Percentiles rank a stretch among this genome's conserved stretches.
phyloP scores from a whole-genome alignment of 2,329 filamentous ascomycete species.

The Lachnellula subtilissima region DNA sequence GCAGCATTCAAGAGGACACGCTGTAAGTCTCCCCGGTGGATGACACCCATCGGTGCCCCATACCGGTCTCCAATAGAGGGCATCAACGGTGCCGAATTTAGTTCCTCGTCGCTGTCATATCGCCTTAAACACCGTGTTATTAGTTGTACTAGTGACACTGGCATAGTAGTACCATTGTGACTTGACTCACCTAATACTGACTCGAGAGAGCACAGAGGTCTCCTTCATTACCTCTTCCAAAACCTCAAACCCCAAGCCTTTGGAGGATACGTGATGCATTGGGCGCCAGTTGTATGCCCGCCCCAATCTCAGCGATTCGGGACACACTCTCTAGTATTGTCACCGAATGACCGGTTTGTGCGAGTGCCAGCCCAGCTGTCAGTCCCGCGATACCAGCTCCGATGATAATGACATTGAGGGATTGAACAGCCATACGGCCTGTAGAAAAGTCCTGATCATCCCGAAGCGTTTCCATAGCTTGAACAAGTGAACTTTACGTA shows the following conservation, averaged over 20 bases:
- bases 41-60: conserved; percentile 1
- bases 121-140: conserved; percentile 10
- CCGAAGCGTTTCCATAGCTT: too few species aligned
- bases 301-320: not conserved
- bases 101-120: conserved; percentile 11
- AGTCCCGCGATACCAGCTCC: conserved; percentile 5
- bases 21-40: conserved; percentile 5
- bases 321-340: not conserved
- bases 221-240: conserved; percentile 13
- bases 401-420: conserved; percentile 6
- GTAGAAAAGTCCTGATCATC: too few species aligned
- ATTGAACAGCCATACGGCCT: not conserved
- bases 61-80: conserved; percentile 2
- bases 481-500: too few species aligned
- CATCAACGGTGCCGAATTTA: conserved; percentile 2
- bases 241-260: conserved; percentile 7
- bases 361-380: conserved; percentile 26
- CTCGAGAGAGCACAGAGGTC: conserved; percentile 27
- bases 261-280: conserved; percentile 8
- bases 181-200: too few species aligned
- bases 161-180: too few species aligned
- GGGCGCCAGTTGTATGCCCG: conserved; percentile 1
- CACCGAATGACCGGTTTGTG: not conserved
- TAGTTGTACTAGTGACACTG: not conserved
- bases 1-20: not conserved